A percentile compares a stretch with the other conserved stretches of the same genome.
Evolutionary conservation across 2,329 filamentous ascomycete genomes (phyloP).

Genomic region (Botrytis tulipae): DNA sequence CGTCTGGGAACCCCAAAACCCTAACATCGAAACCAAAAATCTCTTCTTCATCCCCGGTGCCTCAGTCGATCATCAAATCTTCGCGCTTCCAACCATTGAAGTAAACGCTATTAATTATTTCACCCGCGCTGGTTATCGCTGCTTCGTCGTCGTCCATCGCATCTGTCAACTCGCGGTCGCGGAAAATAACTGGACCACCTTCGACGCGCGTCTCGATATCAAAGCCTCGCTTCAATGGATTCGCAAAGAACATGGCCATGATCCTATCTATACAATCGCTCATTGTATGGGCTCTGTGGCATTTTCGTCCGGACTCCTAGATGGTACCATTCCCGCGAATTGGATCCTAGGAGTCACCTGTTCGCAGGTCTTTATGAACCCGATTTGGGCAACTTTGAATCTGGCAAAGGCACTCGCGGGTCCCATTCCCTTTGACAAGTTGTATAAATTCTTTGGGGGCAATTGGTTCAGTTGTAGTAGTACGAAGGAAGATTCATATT

Average conservation of each 20-base stretch:
- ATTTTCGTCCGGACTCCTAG: constrained; percentile 56
- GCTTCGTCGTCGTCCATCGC: constrained; percentile 57
- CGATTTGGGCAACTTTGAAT: constrained; percentile 56
- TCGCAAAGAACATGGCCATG: constrained; percentile 40
- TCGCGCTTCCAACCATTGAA: constrained; percentile 60
- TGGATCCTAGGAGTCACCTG: constrained; percentile 59
- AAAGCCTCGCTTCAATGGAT: constrained; percentile 55
- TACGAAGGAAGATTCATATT: constrained; percentile 45
- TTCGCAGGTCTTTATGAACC: constrained; percentile 64
- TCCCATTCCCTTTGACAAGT: constrained; percentile 48
- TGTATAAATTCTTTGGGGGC: constrained; percentile 50
- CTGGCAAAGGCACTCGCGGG: constrained; percentile 52
- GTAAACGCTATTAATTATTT: constrained; percentile 64
- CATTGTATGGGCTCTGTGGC: constrained; percentile 66
- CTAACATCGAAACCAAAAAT: constrained; percentile 44
- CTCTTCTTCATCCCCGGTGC: constrained; percentile 63
- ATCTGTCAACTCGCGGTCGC: constrained; percentile 54
- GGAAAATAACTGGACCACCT: constrained; percentile 56
- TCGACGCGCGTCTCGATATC: constrained; percentile 59
- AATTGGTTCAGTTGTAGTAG: constrained; percentile 56
- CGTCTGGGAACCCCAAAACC: constrained; percentile 52
- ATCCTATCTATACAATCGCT: constrained; percentile 54
- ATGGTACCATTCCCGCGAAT: constrained; percentile 55
- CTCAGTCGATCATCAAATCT: constrained; percentile 62
- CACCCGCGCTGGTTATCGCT: constrained; percentile 57